These are phyloP conservation scores for Akanthomyces dipterigenus DNA, from an alignment of 2,329 filamentous ascomycete species.

Conservation along the genomic window DNA sequence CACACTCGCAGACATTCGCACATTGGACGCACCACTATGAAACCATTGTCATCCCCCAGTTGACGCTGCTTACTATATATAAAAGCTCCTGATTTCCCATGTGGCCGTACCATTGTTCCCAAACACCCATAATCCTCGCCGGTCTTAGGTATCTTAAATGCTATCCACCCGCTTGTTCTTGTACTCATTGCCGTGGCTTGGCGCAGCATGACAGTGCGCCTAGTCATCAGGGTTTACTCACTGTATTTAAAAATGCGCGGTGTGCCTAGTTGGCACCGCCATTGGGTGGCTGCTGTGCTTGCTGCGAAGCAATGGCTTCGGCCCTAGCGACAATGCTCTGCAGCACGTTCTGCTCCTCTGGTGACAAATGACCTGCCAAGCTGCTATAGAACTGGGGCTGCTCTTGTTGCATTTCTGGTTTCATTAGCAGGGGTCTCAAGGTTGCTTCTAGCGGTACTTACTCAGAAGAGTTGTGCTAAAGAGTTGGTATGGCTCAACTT, in stretches of 20 bases:
- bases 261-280: conserved; percentile 16
- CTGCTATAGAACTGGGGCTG: conserved; percentile 83
- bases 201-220: not conserved
- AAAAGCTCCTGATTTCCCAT: not conserved
- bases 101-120: not conserved
- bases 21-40: not conserved
- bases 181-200: not conserved
- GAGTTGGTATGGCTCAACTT: conserved; percentile 86
- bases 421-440: not conserved
- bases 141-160: conserved; percentile 10
- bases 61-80: conserved; percentile 8
- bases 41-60: not conserved
- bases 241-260: not conserved
- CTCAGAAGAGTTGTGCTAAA: conserved; percentile 78
- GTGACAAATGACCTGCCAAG: conserved; percentile 69
- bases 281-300: conserved; percentile 12
- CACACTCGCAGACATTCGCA: not conserved
- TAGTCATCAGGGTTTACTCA: not conserved
- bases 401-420: conserved; percentile 74
- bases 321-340: conserved; percentile 67
- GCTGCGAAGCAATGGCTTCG: conserved; percentile 33
- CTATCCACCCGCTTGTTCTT: conserved; percentile 6
- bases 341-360: conserved; percentile 75
- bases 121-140: conserved; percentile 7
- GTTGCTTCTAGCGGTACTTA: conserved; percentile 42